Percentiles rank a stretch among this genome's conserved stretches.
Conservation (phyloP, 2,329 filamentous ascomycete species). For the Seiridium cupressi region DNA sequence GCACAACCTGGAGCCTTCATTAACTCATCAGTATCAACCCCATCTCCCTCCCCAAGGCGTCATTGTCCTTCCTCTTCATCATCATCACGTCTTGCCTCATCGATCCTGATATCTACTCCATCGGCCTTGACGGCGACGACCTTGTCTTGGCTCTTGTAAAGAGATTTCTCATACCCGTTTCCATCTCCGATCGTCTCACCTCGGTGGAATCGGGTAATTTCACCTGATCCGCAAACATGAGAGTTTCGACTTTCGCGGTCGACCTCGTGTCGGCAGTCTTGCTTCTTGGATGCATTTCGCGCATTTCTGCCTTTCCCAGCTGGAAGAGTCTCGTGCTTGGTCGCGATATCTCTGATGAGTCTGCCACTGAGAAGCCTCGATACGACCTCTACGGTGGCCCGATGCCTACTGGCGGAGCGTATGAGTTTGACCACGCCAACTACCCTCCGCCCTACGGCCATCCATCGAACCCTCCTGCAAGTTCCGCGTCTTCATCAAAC, state of each 20-base stretch:
- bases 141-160: too few species aligned
- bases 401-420: background rate
- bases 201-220: background rate
- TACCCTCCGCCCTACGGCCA: slow-evolving; percentile 9
- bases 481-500: background rate
- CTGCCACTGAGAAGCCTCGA: background rate
- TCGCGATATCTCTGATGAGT: background rate
- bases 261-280: slow-evolving; percentile 31
- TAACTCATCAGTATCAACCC: too few species aligned
- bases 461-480: background rate
- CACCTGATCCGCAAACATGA: slow-evolving; percentile 31
- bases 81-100: too few species aligned
- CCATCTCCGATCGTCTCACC: too few species aligned
- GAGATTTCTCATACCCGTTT: too few species aligned
- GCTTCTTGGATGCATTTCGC: slow-evolving; percentile 22
- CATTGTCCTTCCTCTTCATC: too few species aligned
- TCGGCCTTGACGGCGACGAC: too few species aligned
- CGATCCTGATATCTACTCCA: too few species aligned
- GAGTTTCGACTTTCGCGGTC: slow-evolving; percentile 26
- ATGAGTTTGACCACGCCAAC: slow-evolving; percentile 7
- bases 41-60: too few species aligned
- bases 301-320: slow-evolving; percentile 13
- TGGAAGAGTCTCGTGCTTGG: background rate
- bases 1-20: too few species aligned
- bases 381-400: slow-evolving; percentile 8